A percentile compares a stretch with the other conserved stretches of the same genome.
Evolutionary conservation across 805 yeast species (phyloP).

Genomic region (Pichia eremophila): DNA sequence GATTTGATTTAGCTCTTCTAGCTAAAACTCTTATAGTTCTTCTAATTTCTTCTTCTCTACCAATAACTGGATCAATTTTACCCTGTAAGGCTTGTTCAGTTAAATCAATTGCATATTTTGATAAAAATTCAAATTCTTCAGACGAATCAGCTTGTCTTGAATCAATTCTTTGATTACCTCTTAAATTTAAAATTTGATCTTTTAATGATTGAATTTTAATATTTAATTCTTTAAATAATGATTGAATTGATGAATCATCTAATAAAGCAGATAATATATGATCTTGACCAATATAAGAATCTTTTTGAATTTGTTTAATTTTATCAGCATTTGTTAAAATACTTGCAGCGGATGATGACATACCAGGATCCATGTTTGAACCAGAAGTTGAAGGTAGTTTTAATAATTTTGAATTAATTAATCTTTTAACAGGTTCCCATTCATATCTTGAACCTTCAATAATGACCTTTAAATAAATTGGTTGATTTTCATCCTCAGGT

Average conservation of each 20-base stretch:
- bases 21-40: constrained; percentile 90
- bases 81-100: constrained; percentile 92
- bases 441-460: constrained; percentile 83
- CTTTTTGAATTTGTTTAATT: constrained; percentile 81
- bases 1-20: constrained; percentile 95
- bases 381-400: constrained; percentile 84
- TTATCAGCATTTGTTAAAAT: constrained; percentile 67
- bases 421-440: constrained; percentile 69
- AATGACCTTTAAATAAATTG: constrained; percentile 68
- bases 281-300: constrained; percentile 87
- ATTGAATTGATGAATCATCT: constrained; percentile 65
- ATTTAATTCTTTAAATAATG: constrained; percentile 60
- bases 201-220: constrained; percentile 65
- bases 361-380: constrained; percentile 72
- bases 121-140: constrained; percentile 69
- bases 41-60: constrained; percentile 97
- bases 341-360: constrained; percentile 68
- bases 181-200: constrained; percentile 65
- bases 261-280: constrained; percentile 79
- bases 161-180: constrained; percentile 89
- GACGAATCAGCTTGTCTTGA: constrained; percentile 91
- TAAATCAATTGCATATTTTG: constrained; percentile 87
- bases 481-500: constrained; percentile 42
- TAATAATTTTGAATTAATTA: constrained; percentile 73
- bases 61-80: constrained; percentile 94